Evolutionary conservation across 192 early-diverging fungal species (phyloP).

Genomic region (Umbelopsis sp.): DNA sequence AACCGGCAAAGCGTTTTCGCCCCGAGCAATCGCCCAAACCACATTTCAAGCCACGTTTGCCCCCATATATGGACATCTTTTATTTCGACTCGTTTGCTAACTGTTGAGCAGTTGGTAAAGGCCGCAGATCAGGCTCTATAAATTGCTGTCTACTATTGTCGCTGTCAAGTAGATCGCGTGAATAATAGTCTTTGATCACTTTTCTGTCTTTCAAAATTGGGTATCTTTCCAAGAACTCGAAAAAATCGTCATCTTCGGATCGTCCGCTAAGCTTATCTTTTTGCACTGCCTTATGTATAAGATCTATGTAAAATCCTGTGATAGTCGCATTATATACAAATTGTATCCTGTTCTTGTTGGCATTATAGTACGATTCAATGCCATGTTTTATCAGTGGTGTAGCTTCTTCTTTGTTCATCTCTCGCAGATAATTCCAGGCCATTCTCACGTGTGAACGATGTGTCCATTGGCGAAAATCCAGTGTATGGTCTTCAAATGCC

Average conservation of each 20-base stretch:
- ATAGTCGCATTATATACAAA: conserved; percentile 41
- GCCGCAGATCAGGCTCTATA: conserved; percentile 34
- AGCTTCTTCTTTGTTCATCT: conserved; percentile 25
- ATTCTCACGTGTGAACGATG: conserved; percentile 47
- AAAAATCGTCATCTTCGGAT: conserved; percentile 36
- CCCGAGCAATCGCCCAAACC: not conserved
- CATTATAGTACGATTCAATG: conserved; percentile 27
- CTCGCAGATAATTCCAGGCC: conserved; percentile 47
- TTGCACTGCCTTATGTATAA: conserved; percentile 28
- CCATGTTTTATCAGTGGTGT: conserved; percentile 35
- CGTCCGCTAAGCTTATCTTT: not conserved
- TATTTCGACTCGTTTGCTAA: not conserved
- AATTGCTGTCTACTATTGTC: conserved; percentile 26
- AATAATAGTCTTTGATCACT: conserved; percentile 37
- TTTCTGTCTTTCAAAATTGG: conserved; percentile 34
- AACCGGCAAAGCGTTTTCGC: not conserved
- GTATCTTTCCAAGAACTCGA: conserved; percentile 34
- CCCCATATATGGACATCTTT: not conserved
- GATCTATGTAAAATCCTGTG: conserved; percentile 37
- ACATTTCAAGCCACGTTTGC: not conserved
- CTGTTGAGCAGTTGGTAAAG: conserved; percentile 25
- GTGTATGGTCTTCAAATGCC: conserved; percentile 30
- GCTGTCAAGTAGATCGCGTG: conserved; percentile 23
- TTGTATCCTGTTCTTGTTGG: conserved; percentile 11
- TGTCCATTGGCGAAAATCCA: conserved; percentile 36